phyloP scores from a whole-genome alignment of 768 basidiomycete genomes.

The Coprinellus aureogranulatus region DNA sequence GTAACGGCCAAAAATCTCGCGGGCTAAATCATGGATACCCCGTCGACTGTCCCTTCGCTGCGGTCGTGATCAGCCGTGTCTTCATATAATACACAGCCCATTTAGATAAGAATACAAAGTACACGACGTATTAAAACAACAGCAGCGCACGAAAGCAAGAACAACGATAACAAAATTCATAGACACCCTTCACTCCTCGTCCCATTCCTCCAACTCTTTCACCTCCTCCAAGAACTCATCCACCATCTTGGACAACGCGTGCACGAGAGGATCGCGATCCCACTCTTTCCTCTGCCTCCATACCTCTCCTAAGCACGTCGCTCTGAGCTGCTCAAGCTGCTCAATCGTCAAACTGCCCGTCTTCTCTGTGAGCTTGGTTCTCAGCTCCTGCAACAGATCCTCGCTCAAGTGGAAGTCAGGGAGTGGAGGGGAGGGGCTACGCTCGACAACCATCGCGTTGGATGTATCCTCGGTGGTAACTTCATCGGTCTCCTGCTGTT shows the following conservation, averaged over 20 bases:
- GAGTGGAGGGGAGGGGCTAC: slow-evolving; percentile 67
- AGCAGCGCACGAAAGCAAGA: too few species aligned
- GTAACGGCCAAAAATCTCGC: too few species aligned
- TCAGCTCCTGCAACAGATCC: slow-evolving; percentile 46
- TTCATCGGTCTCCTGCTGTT: neutral
- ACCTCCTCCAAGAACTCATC: slow-evolving; percentile 69
- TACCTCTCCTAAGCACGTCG: slow-evolving; percentile 72
- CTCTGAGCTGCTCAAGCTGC: slow-evolving; percentile 90
- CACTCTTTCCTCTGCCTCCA: slow-evolving; percentile 83
- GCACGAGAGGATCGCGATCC: slow-evolving; percentile 70
- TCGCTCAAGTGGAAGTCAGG: slow-evolving; percentile 76
- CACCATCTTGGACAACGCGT: slow-evolving; percentile 56
- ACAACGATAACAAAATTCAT: too few species aligned
- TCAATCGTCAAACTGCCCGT: slow-evolving; percentile 75
- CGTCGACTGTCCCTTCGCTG: too few species aligned
- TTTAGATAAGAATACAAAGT: too few species aligned
- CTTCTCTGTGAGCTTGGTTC: slow-evolving; percentile 42
- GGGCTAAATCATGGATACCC: too few species aligned
- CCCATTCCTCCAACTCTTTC: slow-evolving; percentile 19
- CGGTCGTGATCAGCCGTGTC: too few species aligned
- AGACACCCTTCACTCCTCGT: neutral
- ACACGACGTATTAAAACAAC: too few species aligned
- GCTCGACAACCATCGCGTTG: slow-evolving; percentile 49
- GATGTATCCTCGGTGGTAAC: neutral
- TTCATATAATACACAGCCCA: too few species aligned